Conservation (phyloP, 768 basidiomycete genomes). For the Psilocybe cubensis region DNA sequence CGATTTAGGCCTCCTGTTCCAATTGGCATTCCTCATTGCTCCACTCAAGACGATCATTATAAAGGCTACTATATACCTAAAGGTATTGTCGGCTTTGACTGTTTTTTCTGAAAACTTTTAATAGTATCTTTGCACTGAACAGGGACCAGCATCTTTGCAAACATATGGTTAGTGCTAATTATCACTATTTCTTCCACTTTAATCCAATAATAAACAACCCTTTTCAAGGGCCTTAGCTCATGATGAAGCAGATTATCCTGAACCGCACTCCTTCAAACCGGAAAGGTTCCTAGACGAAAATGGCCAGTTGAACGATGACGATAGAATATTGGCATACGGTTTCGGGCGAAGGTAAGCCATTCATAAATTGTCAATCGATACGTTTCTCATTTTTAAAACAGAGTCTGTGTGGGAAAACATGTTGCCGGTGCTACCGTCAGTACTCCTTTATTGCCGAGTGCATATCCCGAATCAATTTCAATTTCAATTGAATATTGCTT, state of each 20-base stretch:
- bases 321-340: slow-evolving; percentile 16
- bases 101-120: neutral
- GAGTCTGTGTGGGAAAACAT: slow-evolving; percentile 16
- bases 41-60: slow-evolving; percentile 30
- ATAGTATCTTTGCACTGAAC: neutral
- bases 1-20: slow-evolving; percentile 21
- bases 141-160: slow-evolving; percentile 18
- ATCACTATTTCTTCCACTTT: neutral
- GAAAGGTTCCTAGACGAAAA: slow-evolving; percentile 27
- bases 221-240: slow-evolving; percentile 28
- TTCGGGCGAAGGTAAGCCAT: slow-evolving; percentile 23
- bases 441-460: neutral
- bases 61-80: slow-evolving; percentile 31
- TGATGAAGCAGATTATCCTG: slow-evolving; percentile 26
- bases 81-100: slow-evolving; percentile 8
- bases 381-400: neutral
- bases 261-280: slow-evolving; percentile 30
- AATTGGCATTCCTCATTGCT: slow-evolving; percentile 24
- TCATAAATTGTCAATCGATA: neutral
- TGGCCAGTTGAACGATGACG: slow-evolving; percentile 13
- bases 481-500: too few relatives aligned
- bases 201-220: neutral
- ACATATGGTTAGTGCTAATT: slow-evolving; percentile 20
- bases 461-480: too few relatives aligned
- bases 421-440: slow-evolving; percentile 18